These are phyloP conservation scores for Cercospora nicotianae DNA, from an alignment of 2,329 filamentous ascomycete genomes.

Conservation along the genomic window DNA sequence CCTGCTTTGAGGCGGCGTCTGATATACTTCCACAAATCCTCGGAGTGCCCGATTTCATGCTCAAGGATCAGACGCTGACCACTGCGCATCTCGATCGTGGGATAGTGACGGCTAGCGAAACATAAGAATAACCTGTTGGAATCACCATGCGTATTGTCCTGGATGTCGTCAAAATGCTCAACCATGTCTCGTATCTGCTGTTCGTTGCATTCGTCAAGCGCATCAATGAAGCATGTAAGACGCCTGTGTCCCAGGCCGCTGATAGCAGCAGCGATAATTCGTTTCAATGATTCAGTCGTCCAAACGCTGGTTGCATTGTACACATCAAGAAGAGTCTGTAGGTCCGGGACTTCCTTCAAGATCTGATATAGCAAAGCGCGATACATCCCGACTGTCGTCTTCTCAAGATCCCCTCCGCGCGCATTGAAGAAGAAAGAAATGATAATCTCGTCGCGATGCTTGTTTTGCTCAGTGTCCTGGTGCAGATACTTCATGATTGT, in stretches of 20 bases:
- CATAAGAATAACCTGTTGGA: constrained; percentile 36
- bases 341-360: constrained; percentile 38
- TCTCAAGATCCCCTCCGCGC: constrained; percentile 48
- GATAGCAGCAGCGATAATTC: constrained; percentile 34
- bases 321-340: constrained; percentile 40
- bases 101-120: constrained; percentile 50
- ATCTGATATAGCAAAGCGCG: constrained; percentile 53
- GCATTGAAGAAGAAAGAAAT: constrained; percentile 56
- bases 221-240: constrained; percentile 46
- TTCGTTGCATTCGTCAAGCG: constrained; percentile 50
- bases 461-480: constrained; percentile 20
- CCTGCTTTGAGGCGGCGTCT: constrained; percentile 34
- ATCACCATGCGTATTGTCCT: neutral
- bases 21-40: constrained; percentile 42
- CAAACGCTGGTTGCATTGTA: neutral
- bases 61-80: constrained; percentile 40
- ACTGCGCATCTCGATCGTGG: constrained; percentile 40
- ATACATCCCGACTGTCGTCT: constrained; percentile 51
- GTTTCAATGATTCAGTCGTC: constrained; percentile 33
- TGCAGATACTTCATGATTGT: constrained; percentile 41
- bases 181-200: constrained; percentile 43
- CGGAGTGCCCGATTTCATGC: constrained; percentile 36
- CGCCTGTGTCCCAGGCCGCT: constrained; percentile 29
- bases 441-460: constrained; percentile 25
- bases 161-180: constrained; percentile 40